These are phyloP conservation scores for Talaromyces trachyspermus DNA, from an alignment of 495 filamentous ascomycete genomes.

Conservation along the genomic window DNA sequence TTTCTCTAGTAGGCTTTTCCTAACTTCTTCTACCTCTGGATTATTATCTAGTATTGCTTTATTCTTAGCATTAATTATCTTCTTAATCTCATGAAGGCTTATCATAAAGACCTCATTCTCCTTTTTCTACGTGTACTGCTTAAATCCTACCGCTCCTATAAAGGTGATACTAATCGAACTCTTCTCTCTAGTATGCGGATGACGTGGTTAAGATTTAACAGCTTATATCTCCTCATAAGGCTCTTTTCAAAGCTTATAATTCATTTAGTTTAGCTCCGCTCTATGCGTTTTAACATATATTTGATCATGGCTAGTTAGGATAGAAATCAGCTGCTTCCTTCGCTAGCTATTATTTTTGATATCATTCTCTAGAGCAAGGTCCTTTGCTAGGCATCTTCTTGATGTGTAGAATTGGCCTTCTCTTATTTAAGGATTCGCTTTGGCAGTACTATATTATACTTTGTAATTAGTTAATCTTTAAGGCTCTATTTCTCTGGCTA, in stretches of 20 bases:
- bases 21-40: neutral
- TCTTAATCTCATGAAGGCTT: conserved; percentile 1
- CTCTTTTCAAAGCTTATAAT: too few species aligned
- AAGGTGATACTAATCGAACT: neutral
- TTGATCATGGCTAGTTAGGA: too few species aligned
- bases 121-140: neutral
- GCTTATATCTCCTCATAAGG: too few species aligned
- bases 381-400: too few species aligned
- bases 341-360: too few species aligned
- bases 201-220: too few species aligned
- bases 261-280: too few species aligned
- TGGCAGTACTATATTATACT: neutral
- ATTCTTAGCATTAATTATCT: neutral
- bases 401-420: too few species aligned
- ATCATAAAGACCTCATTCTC: neutral
- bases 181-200: too few species aligned
- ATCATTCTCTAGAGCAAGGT: too few species aligned
- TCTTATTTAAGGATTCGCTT: neutral
- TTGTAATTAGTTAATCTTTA: neutral
- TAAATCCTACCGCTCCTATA: neutral
- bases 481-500: neutral
- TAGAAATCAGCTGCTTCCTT: too few species aligned
- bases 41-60: neutral
- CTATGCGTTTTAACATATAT: too few species aligned
- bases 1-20: neutral